Evolutionary conservation across 352 stramenopile genomes (phyloP).

Genomic region (Peronospora tabacina): DNA sequence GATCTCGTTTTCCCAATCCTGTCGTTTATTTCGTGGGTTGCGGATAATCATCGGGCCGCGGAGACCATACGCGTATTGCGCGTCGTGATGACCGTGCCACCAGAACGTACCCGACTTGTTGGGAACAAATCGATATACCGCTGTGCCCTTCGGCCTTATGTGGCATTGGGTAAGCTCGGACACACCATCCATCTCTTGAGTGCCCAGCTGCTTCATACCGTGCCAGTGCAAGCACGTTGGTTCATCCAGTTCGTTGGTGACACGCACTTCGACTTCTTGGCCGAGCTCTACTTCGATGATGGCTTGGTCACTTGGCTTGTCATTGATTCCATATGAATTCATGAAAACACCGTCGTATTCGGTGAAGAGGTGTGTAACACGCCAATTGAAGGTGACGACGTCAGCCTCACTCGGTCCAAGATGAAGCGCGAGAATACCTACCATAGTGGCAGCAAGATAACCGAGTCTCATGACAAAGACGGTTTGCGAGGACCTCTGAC

Average conservation of each 20-base stretch:
- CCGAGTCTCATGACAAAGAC: constrained; percentile 11
- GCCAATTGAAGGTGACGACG: constrained; percentile 27
- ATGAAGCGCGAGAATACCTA: constrained; percentile 2
- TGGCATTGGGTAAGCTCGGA: constrained; percentile 34
- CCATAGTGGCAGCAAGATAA: not conserved
- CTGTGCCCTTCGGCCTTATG: constrained; percentile 19
- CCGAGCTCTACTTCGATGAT: constrained; percentile 20
- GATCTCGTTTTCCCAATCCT: constrained; percentile 8
- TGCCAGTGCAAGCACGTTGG: constrained; percentile 35
- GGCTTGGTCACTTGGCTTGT: constrained; percentile 12
- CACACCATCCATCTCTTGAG: constrained; percentile 31
- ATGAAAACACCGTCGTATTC: constrained; percentile 18
- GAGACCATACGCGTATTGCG: constrained; percentile 30
- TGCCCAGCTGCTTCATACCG: constrained; percentile 30
- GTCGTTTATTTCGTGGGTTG: constrained; percentile 8
- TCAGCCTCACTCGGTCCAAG: constrained; percentile 8
- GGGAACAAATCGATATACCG: constrained; percentile 24
- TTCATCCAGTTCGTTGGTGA: constrained; percentile 22
- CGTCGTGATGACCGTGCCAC: constrained; percentile 31
- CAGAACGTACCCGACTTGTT: constrained; percentile 32
- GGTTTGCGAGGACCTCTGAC: not conserved
- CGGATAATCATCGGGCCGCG: constrained; percentile 31
- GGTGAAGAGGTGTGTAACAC: constrained; percentile 13
- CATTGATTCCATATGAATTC: constrained; percentile 25
- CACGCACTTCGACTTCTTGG: constrained; percentile 21